These are phyloP conservation scores for Ilex aquifolium DNA, from an alignment of 257 asterid genomes.

Conservation along the genomic window DNA sequence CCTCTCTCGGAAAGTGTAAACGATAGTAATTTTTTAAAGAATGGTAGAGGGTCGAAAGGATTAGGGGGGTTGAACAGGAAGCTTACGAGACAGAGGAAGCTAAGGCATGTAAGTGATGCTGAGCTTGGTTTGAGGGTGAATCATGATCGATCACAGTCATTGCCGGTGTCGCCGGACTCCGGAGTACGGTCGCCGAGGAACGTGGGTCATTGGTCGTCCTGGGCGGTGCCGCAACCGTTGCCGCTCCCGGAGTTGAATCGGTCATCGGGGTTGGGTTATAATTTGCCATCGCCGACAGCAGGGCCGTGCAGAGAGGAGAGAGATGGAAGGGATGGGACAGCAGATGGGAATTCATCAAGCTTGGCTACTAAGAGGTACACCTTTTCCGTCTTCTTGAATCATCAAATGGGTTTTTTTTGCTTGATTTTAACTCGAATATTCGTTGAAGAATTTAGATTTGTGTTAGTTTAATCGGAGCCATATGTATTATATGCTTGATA, in stretches of 20 bases:
- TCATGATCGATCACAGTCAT: constrained; percentile 33
- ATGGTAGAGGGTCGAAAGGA: background rate
- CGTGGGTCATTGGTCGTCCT: constrained; percentile 46
- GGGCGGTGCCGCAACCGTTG: constrained; percentile 73
- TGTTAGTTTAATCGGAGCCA: no score
- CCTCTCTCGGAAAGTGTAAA: constrained; percentile 18
- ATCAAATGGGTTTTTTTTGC: background rate
- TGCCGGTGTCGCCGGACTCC: constrained; percentile 58
- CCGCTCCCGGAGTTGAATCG: constrained; percentile 52
- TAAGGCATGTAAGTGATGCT: constrained; percentile 54
- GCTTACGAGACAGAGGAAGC: constrained; percentile 44
- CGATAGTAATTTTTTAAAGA: no score
- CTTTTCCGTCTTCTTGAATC: background rate
- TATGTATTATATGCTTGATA: no score
- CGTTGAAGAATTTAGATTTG: background rate
- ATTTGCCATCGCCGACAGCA: constrained; percentile 17
- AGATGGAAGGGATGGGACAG: background rate
- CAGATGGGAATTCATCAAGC: constrained; percentile 11
- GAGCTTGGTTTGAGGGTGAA: constrained; percentile 30
- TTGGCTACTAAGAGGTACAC: constrained; percentile 29
- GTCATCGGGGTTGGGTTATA: constrained; percentile 12
- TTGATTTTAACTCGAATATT: background rate
- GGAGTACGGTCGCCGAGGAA: constrained; percentile 16
- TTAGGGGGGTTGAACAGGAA: constrained; percentile 21
- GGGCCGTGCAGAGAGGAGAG: constrained; percentile 12